These are phyloP conservation scores for Hypoxylon sp. DNA, from an alignment of 2,329 filamentous ascomycete species.

Conservation along the genomic window DNA sequence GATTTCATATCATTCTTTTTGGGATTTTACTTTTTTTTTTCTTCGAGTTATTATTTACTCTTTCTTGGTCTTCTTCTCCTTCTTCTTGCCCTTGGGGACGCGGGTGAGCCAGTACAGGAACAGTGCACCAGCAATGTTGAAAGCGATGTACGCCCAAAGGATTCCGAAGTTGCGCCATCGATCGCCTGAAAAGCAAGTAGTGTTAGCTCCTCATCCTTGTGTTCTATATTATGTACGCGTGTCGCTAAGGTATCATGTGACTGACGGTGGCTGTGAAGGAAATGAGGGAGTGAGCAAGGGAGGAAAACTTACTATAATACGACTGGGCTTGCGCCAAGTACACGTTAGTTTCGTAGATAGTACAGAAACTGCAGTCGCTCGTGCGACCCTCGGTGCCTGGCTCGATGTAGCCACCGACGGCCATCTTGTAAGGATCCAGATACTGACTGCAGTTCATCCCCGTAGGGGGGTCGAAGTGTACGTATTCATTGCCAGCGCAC, in stretches of 20 bases:
- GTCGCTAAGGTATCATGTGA: not conserved
- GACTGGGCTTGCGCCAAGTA: constrained; percentile 59
- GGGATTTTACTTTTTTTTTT: constrained; percentile 18
- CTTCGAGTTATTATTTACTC: constrained; percentile 30
- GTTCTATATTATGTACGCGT: not conserved
- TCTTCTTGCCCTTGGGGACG: constrained; percentile 59
- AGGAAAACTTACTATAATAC: constrained; percentile 57
- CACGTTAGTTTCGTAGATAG: constrained; percentile 56
- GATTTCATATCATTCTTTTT: constrained; percentile 2
- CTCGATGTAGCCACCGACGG: constrained; percentile 60
- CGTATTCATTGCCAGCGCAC: constrained; percentile 76
- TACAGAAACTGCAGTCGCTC: constrained; percentile 62
- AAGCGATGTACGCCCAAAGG: constrained; percentile 67
- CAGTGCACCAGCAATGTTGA: constrained; percentile 68
- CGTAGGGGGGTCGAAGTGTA: constrained; percentile 71
- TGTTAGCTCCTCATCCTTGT: constrained; percentile 30
- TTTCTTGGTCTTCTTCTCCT: constrained; percentile 51
- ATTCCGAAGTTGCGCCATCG: constrained; percentile 72
- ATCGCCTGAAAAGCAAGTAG: constrained; percentile 50
- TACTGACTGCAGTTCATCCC: constrained; percentile 71
- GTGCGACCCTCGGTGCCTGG: constrained; percentile 60
- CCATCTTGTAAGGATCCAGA: constrained; percentile 62
- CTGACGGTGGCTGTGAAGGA: not conserved
- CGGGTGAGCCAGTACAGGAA: constrained; percentile 67
- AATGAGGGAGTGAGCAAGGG: not conserved